These are phyloP conservation scores for Canavalia gladiata DNA, from an alignment of 306 rosid genomes.

Conservation along the genomic window DNA sequence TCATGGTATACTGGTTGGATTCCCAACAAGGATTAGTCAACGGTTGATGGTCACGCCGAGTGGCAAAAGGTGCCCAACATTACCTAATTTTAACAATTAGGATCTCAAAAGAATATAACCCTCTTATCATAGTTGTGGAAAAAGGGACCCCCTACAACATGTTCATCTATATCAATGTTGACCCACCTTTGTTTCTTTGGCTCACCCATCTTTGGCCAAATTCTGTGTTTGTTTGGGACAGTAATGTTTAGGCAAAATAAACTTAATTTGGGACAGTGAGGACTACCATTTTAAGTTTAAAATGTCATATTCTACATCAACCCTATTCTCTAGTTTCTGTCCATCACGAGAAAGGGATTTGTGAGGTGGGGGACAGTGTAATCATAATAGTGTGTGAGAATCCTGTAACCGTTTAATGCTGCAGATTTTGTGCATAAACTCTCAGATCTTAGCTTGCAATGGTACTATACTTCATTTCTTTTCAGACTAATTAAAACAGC, in stretches of 20 bases:
- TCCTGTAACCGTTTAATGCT: conserved; percentile 37
- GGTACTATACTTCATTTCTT: conserved; percentile 39
- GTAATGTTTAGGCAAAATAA: conserved; percentile 23
- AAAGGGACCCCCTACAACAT: conserved; percentile 26
- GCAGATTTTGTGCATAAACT: conserved; percentile 51
- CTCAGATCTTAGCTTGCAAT: conserved; percentile 44
- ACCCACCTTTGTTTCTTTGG: conserved; percentile 13
- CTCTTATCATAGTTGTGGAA: conserved; percentile 38
- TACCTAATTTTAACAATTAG: conserved; percentile 50
- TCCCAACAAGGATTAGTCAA: conserved; percentile 62
- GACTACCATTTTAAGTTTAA: background rate
- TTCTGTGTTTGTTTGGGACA: background rate
- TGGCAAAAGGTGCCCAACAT: conserved; percentile 49
- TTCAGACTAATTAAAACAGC: conserved; percentile 39
- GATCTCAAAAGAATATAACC: conserved; percentile 44
- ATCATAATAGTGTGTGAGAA: conserved; percentile 47
- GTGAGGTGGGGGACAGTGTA: conserved; percentile 34
- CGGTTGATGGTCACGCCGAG: conserved; percentile 46
- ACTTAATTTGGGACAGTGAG: conserved; percentile 24
- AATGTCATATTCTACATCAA: background rate
- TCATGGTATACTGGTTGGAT: conserved; percentile 51
- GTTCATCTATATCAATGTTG: conserved; percentile 30
- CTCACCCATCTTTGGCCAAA: conserved; percentile 19
- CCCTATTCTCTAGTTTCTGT: background rate
- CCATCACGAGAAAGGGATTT: conserved; percentile 27